Percentiles rank a stretch among this genome's conserved stretches.
phyloP scores from a whole-genome alignment of 2,329 filamentous ascomycete species.

The Aureobasidium subglaciale region DNA sequence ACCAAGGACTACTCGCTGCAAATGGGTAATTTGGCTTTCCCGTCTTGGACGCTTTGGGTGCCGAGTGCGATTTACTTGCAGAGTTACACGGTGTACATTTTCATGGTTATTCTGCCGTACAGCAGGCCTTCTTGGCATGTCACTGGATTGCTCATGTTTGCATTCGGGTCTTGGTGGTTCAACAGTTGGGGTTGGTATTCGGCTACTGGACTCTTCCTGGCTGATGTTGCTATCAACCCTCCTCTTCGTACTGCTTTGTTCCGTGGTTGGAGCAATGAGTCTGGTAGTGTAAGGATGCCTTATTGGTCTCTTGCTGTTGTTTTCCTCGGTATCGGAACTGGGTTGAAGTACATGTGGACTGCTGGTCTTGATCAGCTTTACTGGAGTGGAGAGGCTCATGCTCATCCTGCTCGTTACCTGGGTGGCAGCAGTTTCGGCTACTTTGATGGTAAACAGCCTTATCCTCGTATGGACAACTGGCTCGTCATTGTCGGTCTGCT shows the following conservation, averaged over 20 bases:
- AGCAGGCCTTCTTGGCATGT: slow-evolving; percentile 36
- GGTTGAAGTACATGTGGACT: slow-evolving; percentile 40
- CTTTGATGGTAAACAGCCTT: slow-evolving; percentile 27
- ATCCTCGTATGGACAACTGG: slow-evolving; percentile 38
- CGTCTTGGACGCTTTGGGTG: slow-evolving; percentile 39
- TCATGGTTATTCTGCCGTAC: slow-evolving; percentile 40
- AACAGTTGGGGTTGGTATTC: slow-evolving; percentile 43
- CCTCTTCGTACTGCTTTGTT: slow-evolving; percentile 28
- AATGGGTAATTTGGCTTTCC: slow-evolving; percentile 35
- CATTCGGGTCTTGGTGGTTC: slow-evolving; percentile 41
- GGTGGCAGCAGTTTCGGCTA: slow-evolving; percentile 26
- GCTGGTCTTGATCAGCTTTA: slow-evolving; percentile 31
- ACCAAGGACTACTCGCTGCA: slow-evolving; percentile 31
- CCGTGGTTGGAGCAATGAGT: slow-evolving; percentile 19
- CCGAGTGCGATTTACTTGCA: slow-evolving; percentile 38
- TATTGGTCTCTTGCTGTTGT: slow-evolving; percentile 30
- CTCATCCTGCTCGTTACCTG: slow-evolving; percentile 37
- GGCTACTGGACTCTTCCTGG: slow-evolving; percentile 35
- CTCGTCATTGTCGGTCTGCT: slow-evolving; percentile 37
- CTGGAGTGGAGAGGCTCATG: slow-evolving; percentile 31
- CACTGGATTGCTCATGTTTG: slow-evolving; percentile 33
- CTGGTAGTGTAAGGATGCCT: slow-evolving; percentile 19
- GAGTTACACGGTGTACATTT: slow-evolving; percentile 42
- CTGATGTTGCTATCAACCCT: slow-evolving; percentile 38
- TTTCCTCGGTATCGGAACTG: slow-evolving; percentile 29